Evolutionary conservation across 2,329 filamentous ascomycete species (phyloP).

Genomic region (Neonectria punicea): DNA sequence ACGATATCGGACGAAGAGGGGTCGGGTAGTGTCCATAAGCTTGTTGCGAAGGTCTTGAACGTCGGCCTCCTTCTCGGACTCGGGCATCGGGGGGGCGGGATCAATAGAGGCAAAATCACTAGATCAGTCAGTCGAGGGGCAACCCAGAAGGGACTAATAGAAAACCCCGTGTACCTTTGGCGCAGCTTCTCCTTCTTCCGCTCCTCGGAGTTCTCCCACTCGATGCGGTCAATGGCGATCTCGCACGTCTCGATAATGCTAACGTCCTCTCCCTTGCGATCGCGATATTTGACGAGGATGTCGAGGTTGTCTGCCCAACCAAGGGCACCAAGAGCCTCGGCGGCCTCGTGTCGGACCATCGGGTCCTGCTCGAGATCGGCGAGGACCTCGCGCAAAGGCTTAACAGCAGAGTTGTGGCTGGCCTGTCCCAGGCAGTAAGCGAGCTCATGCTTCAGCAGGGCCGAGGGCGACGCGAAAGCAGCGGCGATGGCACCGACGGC

Average conservation of each 20-base stretch:
- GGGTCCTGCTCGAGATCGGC: constrained; percentile 84
- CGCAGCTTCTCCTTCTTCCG: constrained; percentile 80
- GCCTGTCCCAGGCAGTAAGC: constrained; percentile 97
- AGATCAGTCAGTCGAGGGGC: constrained; percentile 44
- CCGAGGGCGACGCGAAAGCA: constrained; percentile 84
- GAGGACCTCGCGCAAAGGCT: constrained; percentile 78
- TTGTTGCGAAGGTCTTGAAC: constrained; percentile 80
- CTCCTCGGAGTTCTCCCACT: constrained; percentile 86
- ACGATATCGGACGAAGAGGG: constrained; percentile 92
- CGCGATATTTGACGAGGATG: constrained; percentile 77
- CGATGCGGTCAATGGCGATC: constrained; percentile 91
- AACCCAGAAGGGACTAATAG: constrained; percentile 30
- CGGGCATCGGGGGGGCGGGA: constrained; percentile 87
- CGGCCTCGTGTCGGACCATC: constrained; percentile 97
- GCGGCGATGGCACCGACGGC: constrained; percentile 87
- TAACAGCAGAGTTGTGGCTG: constrained; percentile 77
- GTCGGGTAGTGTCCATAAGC: constrained; percentile 80
- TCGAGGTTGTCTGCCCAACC: constrained; percentile 79
- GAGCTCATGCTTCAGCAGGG: constrained; percentile 93
- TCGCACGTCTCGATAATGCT: constrained; percentile 96
- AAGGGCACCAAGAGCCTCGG: constrained; percentile 91
- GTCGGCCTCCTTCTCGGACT: constrained; percentile 74
- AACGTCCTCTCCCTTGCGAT: constrained; percentile 79
- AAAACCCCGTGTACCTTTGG: constrained; percentile 70
- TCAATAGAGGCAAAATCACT: constrained; percentile 97